Percentiles rank a stretch among this genome's conserved stretches.
Evolutionary conservation across 192 early-diverging fungal genomes (phyloP).

Genomic region (Diversispora eburnea): DNA sequence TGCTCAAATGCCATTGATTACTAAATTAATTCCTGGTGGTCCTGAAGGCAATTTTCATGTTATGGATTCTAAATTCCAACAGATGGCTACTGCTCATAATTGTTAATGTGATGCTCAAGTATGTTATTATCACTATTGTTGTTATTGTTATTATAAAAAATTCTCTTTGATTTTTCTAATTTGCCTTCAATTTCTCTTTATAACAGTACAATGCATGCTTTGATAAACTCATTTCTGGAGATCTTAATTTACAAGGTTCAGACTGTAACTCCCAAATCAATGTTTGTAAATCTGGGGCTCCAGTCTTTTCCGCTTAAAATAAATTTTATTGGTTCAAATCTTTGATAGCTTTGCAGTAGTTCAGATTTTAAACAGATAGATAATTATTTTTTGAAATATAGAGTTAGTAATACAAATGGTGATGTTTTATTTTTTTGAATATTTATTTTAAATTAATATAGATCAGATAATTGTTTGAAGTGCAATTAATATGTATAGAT

Average conservation of each 20-base stretch:
- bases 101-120: slow-evolving; percentile 19
- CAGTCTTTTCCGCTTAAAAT: slow-evolving; percentile 8
- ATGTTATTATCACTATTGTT: not conserved
- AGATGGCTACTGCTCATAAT: not conserved
- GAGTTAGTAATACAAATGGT: too few species aligned
- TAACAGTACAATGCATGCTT: slow-evolving; percentile 5
- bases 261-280: slow-evolving; percentile 1
- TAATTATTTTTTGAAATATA: too few species aligned
- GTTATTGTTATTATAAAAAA: not conserved
- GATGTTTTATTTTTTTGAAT: too few species aligned
- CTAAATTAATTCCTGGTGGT: not conserved
- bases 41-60: not conserved
- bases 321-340: not conserved
- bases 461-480: too few species aligned
- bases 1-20: slow-evolving; percentile 7
- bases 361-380: too few species aligned
- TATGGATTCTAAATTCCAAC: not conserved
- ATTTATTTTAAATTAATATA: too few species aligned
- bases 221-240: slow-evolving; percentile 6
- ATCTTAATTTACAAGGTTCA: not conserved
- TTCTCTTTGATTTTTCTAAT: not conserved
- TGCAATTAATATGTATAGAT: too few species aligned
- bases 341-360: too few species aligned
- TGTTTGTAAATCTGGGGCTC: not conserved
- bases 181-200: not conserved